phyloP scores from a whole-genome alignment of 2,329 filamentous ascomycete genomes.

The Colletotrichum simmondsii region DNA sequence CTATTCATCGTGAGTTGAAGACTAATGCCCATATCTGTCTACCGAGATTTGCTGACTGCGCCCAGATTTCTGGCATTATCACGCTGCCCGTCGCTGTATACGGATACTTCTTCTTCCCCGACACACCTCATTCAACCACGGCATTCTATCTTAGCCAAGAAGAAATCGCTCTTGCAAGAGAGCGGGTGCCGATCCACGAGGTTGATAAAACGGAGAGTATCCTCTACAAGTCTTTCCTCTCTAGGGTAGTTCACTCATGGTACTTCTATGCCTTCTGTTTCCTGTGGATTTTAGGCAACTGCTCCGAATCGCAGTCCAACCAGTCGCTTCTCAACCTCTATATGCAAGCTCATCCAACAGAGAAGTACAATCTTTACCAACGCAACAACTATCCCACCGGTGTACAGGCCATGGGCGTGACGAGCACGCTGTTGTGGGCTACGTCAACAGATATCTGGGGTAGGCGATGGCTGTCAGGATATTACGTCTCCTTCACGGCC shows the following conservation, averaged over 20 bases:
- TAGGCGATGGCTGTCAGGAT: slow-evolving; percentile 7
- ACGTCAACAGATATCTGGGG: slow-evolving; percentile 5
- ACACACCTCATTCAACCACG: slow-evolving; percentile 1
- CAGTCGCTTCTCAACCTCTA: slow-evolving; percentile 16
- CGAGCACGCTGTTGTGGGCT: slow-evolving; percentile 5
- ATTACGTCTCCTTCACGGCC: slow-evolving; percentile 1
- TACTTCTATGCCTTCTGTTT: slow-evolving; percentile 18
- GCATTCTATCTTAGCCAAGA: slow-evolving; percentile 16
- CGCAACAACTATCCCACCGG: slow-evolving; percentile 15
- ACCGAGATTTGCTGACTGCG: no score
- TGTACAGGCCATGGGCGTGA: slow-evolving; percentile 8
- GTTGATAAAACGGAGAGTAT: not conserved
- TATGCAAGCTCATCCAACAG: slow-evolving; percentile 5
- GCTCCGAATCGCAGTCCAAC: slow-evolving; percentile 13
- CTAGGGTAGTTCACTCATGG: not conserved
- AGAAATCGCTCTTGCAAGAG: slow-evolving; percentile 2
- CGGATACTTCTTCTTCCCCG: slow-evolving; percentile 14
- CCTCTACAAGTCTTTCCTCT: slow-evolving; percentile 1
- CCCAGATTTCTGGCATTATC: slow-evolving; percentile 15
- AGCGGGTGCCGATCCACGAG: not conserved
- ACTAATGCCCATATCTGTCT: no score
- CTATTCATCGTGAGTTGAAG: not conserved
- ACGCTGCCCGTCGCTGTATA: slow-evolving; percentile 9
- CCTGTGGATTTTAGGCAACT: slow-evolving; percentile 11
- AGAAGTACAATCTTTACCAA: slow-evolving; percentile 3